Conservation (phyloP, 495 filamentous ascomycete genomes). For the Neurospora sp. region DNA sequence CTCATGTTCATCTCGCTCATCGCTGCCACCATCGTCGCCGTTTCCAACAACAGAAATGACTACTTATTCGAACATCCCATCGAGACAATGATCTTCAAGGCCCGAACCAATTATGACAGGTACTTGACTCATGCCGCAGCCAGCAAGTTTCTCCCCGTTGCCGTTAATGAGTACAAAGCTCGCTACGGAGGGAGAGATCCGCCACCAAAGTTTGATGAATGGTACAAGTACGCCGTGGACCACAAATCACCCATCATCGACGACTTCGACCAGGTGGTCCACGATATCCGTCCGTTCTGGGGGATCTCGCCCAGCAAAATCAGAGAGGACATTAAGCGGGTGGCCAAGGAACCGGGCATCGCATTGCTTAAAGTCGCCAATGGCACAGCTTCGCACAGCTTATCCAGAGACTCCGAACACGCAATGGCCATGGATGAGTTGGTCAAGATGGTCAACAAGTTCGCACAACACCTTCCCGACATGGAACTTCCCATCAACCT, state of each 20-base stretch:
- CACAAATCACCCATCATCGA: constrained; percentile 60
- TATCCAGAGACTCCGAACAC: constrained; percentile 34
- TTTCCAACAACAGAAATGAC: constrained; percentile 6
- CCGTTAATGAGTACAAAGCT: constrained; percentile 47
- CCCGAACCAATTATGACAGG: constrained; percentile 34
- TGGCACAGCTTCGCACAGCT: constrained; percentile 37
- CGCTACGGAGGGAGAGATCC: constrained; percentile 47
- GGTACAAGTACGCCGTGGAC: constrained; percentile 61
- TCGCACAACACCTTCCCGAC: constrained; percentile 60
- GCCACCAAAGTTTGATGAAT: constrained; percentile 56
- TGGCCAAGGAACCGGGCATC: constrained; percentile 28
- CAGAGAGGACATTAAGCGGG: constrained; percentile 28
- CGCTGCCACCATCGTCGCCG: constrained; percentile 21
- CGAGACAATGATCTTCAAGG: constrained; percentile 40
- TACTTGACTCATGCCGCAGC: constrained; percentile 35
- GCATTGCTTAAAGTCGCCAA: constrained; percentile 35
- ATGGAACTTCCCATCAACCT: constrained; percentile 79
- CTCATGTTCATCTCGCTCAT: constrained; percentile 21
- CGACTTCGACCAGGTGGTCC: constrained; percentile 63
- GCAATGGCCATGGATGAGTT: constrained; percentile 51
- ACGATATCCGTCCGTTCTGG: constrained; percentile 65
- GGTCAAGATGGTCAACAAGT: constrained; percentile 54
- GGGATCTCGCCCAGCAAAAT: constrained; percentile 52
- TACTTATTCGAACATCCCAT: constrained; percentile 34
- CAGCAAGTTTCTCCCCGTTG: constrained; percentile 41